A percentile compares a stretch with the other conserved stretches of the same genome.
Evolutionary conservation across 352 stramenopile genomes (phyloP).

Genomic region (Pythium dissimile): DNA sequence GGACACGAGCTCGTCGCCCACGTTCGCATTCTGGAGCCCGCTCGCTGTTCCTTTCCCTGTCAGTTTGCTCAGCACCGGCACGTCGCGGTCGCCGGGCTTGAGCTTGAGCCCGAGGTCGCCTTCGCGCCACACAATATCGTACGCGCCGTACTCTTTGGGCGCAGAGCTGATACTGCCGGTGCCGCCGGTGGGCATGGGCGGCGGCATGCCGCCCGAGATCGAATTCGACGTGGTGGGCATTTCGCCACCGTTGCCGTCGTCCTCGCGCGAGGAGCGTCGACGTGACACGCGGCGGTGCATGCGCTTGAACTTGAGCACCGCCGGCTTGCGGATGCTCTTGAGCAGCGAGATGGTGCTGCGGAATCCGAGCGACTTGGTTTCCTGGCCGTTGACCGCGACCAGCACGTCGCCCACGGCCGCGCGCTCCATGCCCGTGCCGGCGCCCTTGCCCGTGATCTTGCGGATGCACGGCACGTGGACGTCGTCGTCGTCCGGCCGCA

Average conservation of each 20-base stretch:
- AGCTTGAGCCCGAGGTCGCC: slow-evolving; percentile 83
- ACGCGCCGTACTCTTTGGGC: slow-evolving; percentile 54
- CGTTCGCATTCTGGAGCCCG: slow-evolving; percentile 76
- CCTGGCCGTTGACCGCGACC: slow-evolving; percentile 80
- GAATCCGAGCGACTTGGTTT: slow-evolving; percentile 83
- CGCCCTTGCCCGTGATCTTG: slow-evolving; percentile 85
- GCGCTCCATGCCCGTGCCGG: slow-evolving; percentile 79
- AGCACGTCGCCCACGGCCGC: slow-evolving; percentile 76
- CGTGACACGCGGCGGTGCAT: slow-evolving; percentile 78
- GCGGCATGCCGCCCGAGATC: slow-evolving; percentile 10
- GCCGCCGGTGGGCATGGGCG: slow-evolving; percentile 1
- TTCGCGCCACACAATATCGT: slow-evolving; percentile 88
- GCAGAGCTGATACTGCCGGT: background rate
- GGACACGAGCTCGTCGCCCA: slow-evolving; percentile 81
- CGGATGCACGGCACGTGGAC: slow-evolving; percentile 86
- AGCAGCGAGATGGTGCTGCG: slow-evolving; percentile 81
- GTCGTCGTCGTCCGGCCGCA: slow-evolving; percentile 82
- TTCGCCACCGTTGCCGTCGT: slow-evolving; percentile 12
- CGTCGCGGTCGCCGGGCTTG: slow-evolving; percentile 70
- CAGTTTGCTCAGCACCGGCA: slow-evolving; percentile 79
- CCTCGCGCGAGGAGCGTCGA: slow-evolving; percentile 55
- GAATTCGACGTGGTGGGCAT: slow-evolving; percentile 5
- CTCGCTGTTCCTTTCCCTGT: slow-evolving; percentile 81
- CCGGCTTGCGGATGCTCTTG: slow-evolving; percentile 83
- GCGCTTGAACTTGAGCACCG: slow-evolving; percentile 86